Percentiles rank a stretch among this genome's conserved stretches.
Evolutionary conservation across 2,329 filamentous ascomycete species (phyloP).

Genomic region (Cylindrodendrum hubeiense): DNA sequence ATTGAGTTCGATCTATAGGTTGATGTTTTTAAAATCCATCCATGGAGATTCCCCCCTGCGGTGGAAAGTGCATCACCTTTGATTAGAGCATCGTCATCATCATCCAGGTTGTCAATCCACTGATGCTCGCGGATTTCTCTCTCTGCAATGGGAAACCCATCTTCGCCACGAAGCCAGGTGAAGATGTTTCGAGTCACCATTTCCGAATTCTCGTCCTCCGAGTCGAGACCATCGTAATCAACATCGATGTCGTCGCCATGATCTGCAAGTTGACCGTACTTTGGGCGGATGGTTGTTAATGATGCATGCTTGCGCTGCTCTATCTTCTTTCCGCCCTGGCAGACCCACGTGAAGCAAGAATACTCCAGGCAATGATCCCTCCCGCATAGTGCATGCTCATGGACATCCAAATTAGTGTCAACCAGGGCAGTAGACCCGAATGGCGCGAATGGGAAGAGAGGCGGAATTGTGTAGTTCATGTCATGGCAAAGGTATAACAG

Average conservation of each 20-base stretch:
- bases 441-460: conserved; percentile 32
- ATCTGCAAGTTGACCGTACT: background rate
- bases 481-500: conserved; percentile 32
- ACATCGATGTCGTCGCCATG: background rate
- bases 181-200: conserved; percentile 46
- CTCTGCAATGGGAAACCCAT: conserved; percentile 47
- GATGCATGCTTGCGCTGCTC: conserved; percentile 2
- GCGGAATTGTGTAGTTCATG: conserved; percentile 20
- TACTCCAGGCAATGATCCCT: conserved; percentile 19
- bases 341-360: conserved; percentile 20
- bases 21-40: conserved; percentile 20
- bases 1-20: conserved; percentile 19
- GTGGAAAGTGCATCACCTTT: conserved; percentile 24
- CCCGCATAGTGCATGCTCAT: conserved; percentile 22
- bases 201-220: conserved; percentile 30
- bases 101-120: conserved; percentile 44
- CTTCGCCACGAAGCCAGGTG: conserved; percentile 43
- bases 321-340: conserved; percentile 1
- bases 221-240: conserved; percentile 23
- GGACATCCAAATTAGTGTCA: conserved; percentile 36
- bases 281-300: background rate
- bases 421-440: conserved; percentile 29
- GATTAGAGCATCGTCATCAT: conserved; percentile 35
- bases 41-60: conserved; percentile 10
- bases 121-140: conserved; percentile 45